Evolutionary conservation across 140 eudicot species (phyloP), one percentile per base, ranked within the genome.

Genomic region (Senecio squalidus): DNA sequence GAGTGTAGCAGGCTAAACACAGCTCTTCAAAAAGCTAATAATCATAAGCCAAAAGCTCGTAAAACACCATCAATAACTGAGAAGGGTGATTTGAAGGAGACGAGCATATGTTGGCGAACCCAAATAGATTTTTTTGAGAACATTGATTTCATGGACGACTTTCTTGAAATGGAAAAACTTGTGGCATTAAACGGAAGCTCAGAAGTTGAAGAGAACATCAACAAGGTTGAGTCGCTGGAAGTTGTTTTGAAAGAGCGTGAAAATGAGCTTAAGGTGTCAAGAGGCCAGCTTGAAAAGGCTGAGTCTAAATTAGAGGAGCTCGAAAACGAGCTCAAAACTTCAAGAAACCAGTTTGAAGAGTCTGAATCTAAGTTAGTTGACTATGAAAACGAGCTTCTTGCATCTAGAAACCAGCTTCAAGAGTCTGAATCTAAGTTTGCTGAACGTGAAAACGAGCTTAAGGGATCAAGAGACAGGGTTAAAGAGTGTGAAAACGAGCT

Each of bases 81-180:
- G 1, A 50, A 50, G 14, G 45, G 9, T 1, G 48, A 49, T 4
- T 53, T 38, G 17, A 69, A 73, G 39, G 51, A 60, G 21, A 74
- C 29, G 14, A 49, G 63, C 28, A 5, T 41, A 10, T 56, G 55
- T 51, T 70, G 22, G 54, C 80, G 76, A 66, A 78, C 47, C 24
- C 38, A 14, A 3, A 67, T 62, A 77, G 55, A 52, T 23, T 57
- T 88, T 0, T 39, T 72, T 5, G 68, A 47, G 47, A 88, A 83
- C 48, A 67, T 86, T 5, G 64, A 72, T 74, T 74, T 86, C 53
- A 83, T 91, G 96, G 85, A 91, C 45, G 98, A 91, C 74, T 91
- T 91, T 66, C 94, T 91, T 41, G 98, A 91, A 71, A 91, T 91
- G 91, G 98, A 91, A 75, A 91, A 71, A 58, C 78, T 78, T 34